Conservation (phyloP, 2,329 filamentous ascomycete species). For the Hymenoscyphus salicellus region DNA sequence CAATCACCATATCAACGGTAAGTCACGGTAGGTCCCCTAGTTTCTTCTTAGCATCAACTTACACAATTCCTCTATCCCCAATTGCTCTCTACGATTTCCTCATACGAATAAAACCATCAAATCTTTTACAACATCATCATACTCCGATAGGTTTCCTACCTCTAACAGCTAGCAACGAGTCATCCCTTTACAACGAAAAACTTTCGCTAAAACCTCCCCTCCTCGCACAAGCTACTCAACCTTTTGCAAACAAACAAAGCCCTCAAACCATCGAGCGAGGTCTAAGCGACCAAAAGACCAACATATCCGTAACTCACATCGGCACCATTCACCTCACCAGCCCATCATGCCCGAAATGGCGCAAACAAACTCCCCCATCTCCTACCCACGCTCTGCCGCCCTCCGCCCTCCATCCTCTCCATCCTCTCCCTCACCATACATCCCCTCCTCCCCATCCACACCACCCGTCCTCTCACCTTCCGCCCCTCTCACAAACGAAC, state of each 20-base stretch:
- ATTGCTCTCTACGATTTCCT: neutral
- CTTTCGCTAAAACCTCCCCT: too few relatives aligned
- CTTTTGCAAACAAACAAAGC: too few relatives aligned
- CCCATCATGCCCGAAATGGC: constrained; percentile 13
- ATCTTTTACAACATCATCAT: neutral
- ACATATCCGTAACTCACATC: neutral
- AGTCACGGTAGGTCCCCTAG: neutral
- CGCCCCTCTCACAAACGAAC: neutral
- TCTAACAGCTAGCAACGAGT: neutral
- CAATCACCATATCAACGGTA: constrained; percentile 9
- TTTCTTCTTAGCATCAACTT: neutral
- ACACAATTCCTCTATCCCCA: neutral
- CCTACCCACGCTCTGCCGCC: neutral
- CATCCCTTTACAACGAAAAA: too few relatives aligned
- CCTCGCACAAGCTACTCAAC: too few relatives aligned
- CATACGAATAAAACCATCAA: too few relatives aligned
- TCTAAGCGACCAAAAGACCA: neutral
- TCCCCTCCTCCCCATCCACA: neutral
- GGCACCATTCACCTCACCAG: neutral
- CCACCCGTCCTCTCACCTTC: constrained; percentile 3
- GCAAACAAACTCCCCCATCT: neutral
- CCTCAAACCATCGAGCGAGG: neutral
- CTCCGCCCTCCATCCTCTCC: neutral
- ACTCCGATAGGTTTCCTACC: neutral
- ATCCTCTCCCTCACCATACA: neutral